Conservation (phyloP, 768 basidiomycete species). For the Kwoniella dendrophila region DNA sequence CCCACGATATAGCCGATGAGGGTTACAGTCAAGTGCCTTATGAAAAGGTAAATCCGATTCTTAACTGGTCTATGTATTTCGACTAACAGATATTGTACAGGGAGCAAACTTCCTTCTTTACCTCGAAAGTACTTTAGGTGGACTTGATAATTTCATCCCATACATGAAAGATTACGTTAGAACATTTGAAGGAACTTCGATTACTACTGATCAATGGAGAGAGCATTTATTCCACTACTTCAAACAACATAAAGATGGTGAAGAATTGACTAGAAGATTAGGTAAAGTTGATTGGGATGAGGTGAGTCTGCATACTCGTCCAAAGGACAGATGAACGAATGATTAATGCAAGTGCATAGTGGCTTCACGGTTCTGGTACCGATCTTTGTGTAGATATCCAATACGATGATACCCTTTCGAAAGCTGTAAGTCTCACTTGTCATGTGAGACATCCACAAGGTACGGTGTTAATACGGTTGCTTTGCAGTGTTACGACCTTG, state of each 20-base stretch:
- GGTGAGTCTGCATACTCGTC: constrained; percentile 58
- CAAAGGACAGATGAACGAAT: not conserved
- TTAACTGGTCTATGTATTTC: too few relatives aligned
- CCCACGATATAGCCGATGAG: constrained; percentile 64
- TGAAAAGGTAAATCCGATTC: constrained; percentile 55
- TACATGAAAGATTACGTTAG: constrained; percentile 80
- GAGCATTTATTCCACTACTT: constrained; percentile 74
- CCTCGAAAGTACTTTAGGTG: constrained; percentile 77
- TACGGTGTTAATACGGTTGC: not conserved
- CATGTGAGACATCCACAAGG: not conserved
- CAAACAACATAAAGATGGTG: constrained; percentile 61
- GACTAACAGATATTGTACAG: too few relatives aligned
- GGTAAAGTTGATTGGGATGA: constrained; percentile 70
- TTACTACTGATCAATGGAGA: constrained; percentile 83
- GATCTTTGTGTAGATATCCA: constrained; percentile 72
- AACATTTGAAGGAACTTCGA: constrained; percentile 76
- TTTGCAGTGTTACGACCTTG: constrained; percentile 64
- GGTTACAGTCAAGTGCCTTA: constrained; percentile 77
- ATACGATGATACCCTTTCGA: constrained; percentile 73
- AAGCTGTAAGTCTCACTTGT: constrained; percentile 58
- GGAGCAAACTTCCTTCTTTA: constrained; percentile 85
- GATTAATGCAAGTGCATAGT: constrained; percentile 52
- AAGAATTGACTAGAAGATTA: constrained; percentile 67
- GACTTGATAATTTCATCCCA: constrained; percentile 77
- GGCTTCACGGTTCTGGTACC: constrained; percentile 78